Evolutionary conservation across 108 stramenopile species (phyloP), one percentile per base, ranked within the genome.

Genomic region (Cyclotella sp.): DNA sequence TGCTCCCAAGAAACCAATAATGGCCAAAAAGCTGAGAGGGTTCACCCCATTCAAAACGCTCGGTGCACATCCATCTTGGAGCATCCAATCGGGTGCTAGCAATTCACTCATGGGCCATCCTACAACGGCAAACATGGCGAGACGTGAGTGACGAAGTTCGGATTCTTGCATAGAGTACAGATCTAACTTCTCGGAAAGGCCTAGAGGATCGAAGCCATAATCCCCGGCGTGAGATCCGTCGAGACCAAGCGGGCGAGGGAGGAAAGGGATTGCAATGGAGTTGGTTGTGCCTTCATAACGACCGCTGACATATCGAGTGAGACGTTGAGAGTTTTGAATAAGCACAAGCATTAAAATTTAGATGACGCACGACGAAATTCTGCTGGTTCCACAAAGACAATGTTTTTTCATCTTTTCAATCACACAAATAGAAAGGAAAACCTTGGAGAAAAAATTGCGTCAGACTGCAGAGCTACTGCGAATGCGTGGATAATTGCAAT

Each of bases 191-290:
- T 82, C 83, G 24, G 89, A 81, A 19, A 94, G 72, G 14, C 93
- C 93, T 29, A 94, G 82, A 9, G 93, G 93, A 69, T 94, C 93
- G 60, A 94, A 94, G 26, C 93, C 93, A 63, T 72, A 90, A 49
- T 94, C 93, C 22, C 93, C 93, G 51, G 93, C 91, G 62, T 92
- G 91, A 42, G 83, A 87, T 43, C 93, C 94, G 68, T 95, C 94
- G 63, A 95, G 83, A 26, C 77, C 71, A 44, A 86, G 49, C 3
- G 94, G 94, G 29, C 90, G 87, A 59, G 87, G 83, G 46, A 91
- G 68, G 68, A 92, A 88, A 43, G 94, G 94, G 47, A 95, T 8
- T 16, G 94, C 85, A 59, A 88, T 79, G 63, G 94, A 95, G 27
- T 74, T 73, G 30, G 87, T 68, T 44, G 75, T 79, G 28, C 63